Conservation (phyloP, 257 asterid genomes). For the Primulina tabacum region DNA sequence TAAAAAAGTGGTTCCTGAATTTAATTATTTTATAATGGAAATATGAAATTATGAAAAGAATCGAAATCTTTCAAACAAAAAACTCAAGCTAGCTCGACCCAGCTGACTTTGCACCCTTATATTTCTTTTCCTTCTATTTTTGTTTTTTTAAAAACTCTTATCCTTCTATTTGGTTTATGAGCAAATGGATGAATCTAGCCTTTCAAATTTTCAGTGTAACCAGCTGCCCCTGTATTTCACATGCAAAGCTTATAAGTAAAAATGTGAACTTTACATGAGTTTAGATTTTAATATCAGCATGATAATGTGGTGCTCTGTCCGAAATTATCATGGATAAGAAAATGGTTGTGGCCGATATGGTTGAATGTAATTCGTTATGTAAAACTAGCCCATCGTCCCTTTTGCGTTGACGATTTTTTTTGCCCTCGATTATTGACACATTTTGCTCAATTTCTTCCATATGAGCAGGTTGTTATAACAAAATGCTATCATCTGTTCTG, state of each 20-base stretch:
- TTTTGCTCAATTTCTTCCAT: background rate
- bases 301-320: too few species aligned
- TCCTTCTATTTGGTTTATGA: background rate
- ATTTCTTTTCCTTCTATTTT: too few species aligned
- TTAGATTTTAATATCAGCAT: too few species aligned
- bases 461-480: slow-evolving; percentile 78
- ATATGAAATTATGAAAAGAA: background rate
- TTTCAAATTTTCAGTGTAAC: too few species aligned
- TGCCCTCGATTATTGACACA: background rate
- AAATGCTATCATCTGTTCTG: slow-evolving; percentile 97
- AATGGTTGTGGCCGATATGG: background rate
- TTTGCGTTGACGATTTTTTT: too few species aligned
- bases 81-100: background rate
- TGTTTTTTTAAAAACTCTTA: too few species aligned
- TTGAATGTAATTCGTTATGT: background rate
- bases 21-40: too few species aligned
- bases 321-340: background rate
- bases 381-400: too few species aligned
- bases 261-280: too few species aligned
- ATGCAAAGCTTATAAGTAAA: too few species aligned
- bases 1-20: background rate
- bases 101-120: background rate
- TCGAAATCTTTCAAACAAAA: too few species aligned
- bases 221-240: too few species aligned
- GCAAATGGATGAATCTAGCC: background rate